phyloP scores from a whole-genome alignment of 257 asterid species.

The Cruciata laevipes region DNA sequence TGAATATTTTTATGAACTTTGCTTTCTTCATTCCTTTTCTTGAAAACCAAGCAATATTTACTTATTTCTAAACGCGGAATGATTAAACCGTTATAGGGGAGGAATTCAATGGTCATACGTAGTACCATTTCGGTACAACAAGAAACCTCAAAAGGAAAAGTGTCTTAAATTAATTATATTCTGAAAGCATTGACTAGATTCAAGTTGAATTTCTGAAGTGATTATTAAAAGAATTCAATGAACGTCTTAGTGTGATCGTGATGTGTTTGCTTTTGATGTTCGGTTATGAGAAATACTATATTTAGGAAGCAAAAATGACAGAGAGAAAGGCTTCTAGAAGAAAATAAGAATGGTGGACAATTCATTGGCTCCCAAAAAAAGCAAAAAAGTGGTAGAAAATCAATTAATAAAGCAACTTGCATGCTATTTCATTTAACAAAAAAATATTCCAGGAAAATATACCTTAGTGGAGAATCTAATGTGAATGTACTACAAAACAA shows the following conservation, averaged over 20 bases:
- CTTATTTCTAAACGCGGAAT: not conserved
- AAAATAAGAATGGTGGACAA: not conserved
- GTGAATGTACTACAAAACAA: no score
- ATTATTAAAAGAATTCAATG: not conserved
- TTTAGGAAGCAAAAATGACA: not conserved
- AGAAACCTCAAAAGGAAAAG: not conserved
- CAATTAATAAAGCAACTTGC: not conserved
- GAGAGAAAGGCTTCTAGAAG: not conserved
- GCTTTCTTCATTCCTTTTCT: not conserved
- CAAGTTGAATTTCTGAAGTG: no score
- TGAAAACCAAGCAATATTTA: not conserved
- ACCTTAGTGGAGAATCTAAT: no score
- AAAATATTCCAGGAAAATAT: no score
- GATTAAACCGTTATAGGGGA: not conserved
- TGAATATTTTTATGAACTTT: not conserved
- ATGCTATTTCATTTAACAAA: not conserved
- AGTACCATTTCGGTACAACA: no score
- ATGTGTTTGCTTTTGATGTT: not conserved
- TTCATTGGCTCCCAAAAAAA: not conserved
- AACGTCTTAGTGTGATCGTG: not conserved
- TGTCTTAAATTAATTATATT: not conserved
- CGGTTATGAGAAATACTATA: not conserved
- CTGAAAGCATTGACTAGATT: not conserved
- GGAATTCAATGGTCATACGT: no score
- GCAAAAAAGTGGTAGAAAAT: not conserved